Conservation (phyloP, 768 basidiomycete species). For the Lactifluus echinatus region DNA sequence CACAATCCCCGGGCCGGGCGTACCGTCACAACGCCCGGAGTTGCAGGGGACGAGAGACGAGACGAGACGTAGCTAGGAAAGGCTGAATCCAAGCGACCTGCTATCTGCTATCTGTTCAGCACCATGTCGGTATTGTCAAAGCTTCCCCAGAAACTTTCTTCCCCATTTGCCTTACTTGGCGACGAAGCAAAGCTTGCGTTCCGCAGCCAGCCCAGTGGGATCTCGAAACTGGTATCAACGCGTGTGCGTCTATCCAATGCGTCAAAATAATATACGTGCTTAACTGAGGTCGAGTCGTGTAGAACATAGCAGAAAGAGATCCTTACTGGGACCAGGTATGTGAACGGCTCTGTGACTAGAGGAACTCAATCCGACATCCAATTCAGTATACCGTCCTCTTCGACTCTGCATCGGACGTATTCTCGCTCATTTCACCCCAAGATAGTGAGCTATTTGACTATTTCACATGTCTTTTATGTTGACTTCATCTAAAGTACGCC, state of each 20-base stretch:
- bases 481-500: conserved; percentile 49
- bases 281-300: conserved; percentile 4
- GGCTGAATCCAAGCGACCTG: background rate
- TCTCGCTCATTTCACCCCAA: conserved; percentile 45
- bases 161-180: conserved; percentile 68
- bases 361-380: background rate
- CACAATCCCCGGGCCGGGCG: background rate
- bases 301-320: conserved; percentile 73
- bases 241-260: conserved; percentile 46
- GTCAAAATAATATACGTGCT: background rate
- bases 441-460: background rate
- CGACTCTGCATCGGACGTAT: conserved; percentile 85
- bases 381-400: conserved; percentile 73
- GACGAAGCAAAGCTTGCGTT: conserved; percentile 90
- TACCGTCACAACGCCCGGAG: background rate
- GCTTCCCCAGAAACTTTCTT: conserved; percentile 61
- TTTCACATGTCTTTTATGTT: background rate
- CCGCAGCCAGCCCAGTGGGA: conserved; percentile 71
- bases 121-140: conserved; percentile 49
- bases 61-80: too few species aligned
- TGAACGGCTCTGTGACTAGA: background rate
- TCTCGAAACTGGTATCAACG: conserved; percentile 61
- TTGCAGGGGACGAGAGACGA: too few species aligned
- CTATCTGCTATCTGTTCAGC: background rate
- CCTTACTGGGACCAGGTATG: conserved; percentile 87